Conservation (phyloP, 176 grass and related monocot genomes). For the Puya raimondii region DNA sequence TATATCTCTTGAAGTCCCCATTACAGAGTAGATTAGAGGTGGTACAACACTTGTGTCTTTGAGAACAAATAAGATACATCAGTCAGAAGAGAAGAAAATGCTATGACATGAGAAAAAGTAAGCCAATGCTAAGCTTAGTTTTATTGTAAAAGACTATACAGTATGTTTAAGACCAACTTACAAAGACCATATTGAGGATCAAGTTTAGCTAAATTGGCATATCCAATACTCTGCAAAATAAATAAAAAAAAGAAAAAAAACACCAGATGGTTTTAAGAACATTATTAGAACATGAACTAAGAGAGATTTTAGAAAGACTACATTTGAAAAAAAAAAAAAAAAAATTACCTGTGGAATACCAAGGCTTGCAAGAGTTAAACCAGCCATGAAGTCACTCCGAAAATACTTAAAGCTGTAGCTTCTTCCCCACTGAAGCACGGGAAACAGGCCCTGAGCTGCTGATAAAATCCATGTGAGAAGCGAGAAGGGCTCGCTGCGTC, state of each 20-base stretch:
- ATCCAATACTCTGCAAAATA: conserved; percentile 83
- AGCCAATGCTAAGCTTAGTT: neutral
- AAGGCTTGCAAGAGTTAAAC: conserved; percentile 87
- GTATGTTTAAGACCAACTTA: conserved; percentile 30
- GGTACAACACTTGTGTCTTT: conserved; percentile 86
- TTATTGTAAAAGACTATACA: too few relatives aligned
- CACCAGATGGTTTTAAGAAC: neutral
- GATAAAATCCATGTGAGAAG: conserved; percentile 18
- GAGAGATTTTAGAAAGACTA: too few relatives aligned
- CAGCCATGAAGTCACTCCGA: conserved; percentile 76
- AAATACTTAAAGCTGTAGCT: conserved; percentile 64
- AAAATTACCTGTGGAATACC: conserved; percentile 72
- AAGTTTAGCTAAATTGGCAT: conserved; percentile 84
- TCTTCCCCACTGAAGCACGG: conserved; percentile 75
- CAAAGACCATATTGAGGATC: conserved; percentile 91
- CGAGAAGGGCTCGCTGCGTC: conserved; percentile 7
- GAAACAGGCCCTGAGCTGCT: conserved; percentile 58
- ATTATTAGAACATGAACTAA: too few relatives aligned
- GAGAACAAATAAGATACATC: conserved; percentile 1
- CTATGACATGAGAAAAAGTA: neutral
- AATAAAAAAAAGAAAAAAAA: neutral
- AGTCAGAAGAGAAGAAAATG: conserved; percentile 3
- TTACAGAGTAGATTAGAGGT: conserved; percentile 81
- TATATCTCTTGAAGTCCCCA: conserved; percentile 86
- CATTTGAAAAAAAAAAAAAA: neutral